A percentile compares a stretch with the other conserved stretches of the same genome.
These are phyloP conservation scores for Aspergillus mulundensis DNA, from an alignment of 495 filamentous ascomycete species.

Conservation along the genomic window DNA sequence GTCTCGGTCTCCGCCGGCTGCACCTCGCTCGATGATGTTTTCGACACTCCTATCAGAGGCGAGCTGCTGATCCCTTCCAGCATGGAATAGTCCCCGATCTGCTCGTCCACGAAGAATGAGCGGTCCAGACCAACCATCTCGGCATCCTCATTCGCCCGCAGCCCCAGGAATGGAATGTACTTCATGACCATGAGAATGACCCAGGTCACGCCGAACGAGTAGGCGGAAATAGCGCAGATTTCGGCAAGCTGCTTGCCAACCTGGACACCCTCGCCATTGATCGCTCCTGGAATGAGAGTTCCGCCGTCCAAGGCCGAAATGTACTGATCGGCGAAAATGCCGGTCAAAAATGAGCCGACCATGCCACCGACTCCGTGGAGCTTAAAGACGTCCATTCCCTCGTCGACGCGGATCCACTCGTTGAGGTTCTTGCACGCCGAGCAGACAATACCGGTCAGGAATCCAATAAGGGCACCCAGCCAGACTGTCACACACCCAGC, in stretches of 20 bases:
- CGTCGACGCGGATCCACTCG: slow-evolving; percentile 55
- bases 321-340: slow-evolving; percentile 53
- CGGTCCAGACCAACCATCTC: slow-evolving; percentile 55
- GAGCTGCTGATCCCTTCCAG: slow-evolving; percentile 20
- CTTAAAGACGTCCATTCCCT: slow-evolving; percentile 61
- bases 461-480: slow-evolving; percentile 55
- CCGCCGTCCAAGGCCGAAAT: slow-evolving; percentile 45
- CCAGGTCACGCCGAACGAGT: slow-evolving; percentile 53
- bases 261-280: slow-evolving; percentile 56
- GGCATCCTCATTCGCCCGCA: slow-evolving; percentile 52
- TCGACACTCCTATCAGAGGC: slow-evolving; percentile 21
- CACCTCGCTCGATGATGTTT: slow-evolving; percentile 14
- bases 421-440: slow-evolving; percentile 50
- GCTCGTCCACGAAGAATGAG: slow-evolving; percentile 57
- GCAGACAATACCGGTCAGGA: slow-evolving; percentile 53
- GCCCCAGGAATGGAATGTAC: slow-evolving; percentile 54
- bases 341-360: slow-evolving; percentile 57
- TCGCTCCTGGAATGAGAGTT: slow-evolving; percentile 45
- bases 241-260: slow-evolving; percentile 58
- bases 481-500: slow-evolving; percentile 56
- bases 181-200: slow-evolving; percentile 53
- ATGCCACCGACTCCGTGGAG: slow-evolving; percentile 60
- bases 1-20: slow-evolving; percentile 10
- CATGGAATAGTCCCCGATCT: slow-evolving; percentile 47
- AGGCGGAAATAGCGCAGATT: slow-evolving; percentile 52